These are phyloP conservation scores for Ulmus americana DNA, from an alignment of 331 rosid genomes.

Conservation along the genomic window DNA sequence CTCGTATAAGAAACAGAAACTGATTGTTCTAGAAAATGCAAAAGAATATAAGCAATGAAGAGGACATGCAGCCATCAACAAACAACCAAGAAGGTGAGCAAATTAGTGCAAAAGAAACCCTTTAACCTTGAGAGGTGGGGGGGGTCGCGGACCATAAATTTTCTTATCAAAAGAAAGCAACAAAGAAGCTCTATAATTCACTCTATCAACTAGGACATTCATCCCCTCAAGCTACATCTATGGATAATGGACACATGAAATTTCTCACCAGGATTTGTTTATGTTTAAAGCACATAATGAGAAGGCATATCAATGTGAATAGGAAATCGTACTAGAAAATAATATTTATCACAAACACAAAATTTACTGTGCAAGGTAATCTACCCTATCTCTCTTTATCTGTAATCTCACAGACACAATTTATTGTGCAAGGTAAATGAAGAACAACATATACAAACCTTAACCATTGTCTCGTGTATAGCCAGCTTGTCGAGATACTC, in stretches of 20 bases:
- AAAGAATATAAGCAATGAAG: neutral
- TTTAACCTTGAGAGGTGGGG: too few relatives aligned
- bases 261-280: neutral
- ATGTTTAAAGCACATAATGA: neutral
- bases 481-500: conserved; percentile 98
- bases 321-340: neutral
- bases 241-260: neutral
- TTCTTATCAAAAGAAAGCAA: too few relatives aligned
- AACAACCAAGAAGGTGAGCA: too few relatives aligned
- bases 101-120: too few relatives aligned
- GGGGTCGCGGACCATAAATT: too few relatives aligned
- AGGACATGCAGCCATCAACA: too few relatives aligned
- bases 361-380: neutral
- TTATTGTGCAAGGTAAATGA: neutral
- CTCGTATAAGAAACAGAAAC: neutral
- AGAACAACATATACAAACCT: conserved; percentile 49
- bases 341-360: conserved; percentile 11
- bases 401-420: neutral
- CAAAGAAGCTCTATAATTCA: too few relatives aligned
- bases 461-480: conserved; percentile 98
- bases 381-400: neutral
- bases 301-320: neutral
- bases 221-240: neutral
- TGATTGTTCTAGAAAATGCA: neutral
- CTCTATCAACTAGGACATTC: too few relatives aligned